Evolutionary conservation across 2,329 filamentous ascomycete genomes (phyloP).

Genomic region (Cercospora citrullina): DNA sequence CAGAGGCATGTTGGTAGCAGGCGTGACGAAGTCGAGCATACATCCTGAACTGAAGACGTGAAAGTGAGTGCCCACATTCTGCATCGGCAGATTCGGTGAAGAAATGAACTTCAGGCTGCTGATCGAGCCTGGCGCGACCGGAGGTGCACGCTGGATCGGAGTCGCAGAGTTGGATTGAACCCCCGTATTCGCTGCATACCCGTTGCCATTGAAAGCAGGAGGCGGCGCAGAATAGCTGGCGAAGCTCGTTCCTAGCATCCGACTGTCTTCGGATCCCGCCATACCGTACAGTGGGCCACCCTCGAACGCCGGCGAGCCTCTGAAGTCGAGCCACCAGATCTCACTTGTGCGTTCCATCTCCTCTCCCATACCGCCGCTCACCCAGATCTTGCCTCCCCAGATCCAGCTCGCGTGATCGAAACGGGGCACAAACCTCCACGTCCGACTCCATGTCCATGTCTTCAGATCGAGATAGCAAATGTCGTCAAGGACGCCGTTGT

Average conservation of each 20-base stretch:
- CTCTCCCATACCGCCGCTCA: slow-evolving; percentile 90
- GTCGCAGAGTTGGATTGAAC: slow-evolving; percentile 56
- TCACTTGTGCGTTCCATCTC: slow-evolving; percentile 97
- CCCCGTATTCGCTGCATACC: slow-evolving; percentile 73
- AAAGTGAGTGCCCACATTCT: slow-evolving; percentile 90
- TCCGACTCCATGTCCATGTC: slow-evolving; percentile 95
- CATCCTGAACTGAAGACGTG: slow-evolving; percentile 93
- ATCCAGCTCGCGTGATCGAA: slow-evolving; percentile 96
- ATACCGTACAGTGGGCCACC: slow-evolving; percentile 36
- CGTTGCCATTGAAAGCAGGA: slow-evolving; percentile 43
- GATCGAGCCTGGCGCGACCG: slow-evolving; percentile 76
- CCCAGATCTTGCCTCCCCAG: slow-evolving; percentile 90
- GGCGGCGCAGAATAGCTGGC: slow-evolving; percentile 26
- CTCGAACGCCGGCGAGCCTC: slow-evolving; percentile 78
- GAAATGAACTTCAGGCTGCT: slow-evolving; percentile 88
- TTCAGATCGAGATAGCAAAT: slow-evolving; percentile 96
- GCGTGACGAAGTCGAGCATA: slow-evolving; percentile 90
- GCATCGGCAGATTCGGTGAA: slow-evolving; percentile 79
- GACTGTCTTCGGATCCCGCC: slow-evolving; percentile 37
- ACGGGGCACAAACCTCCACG: slow-evolving; percentile 91
- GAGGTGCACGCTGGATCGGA: slow-evolving; percentile 48
- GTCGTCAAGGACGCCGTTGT: slow-evolving; percentile 90
- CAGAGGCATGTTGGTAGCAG: slow-evolving; percentile 80
- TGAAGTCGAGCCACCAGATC: slow-evolving; percentile 95
- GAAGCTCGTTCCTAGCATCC: slow-evolving; percentile 38